Evolutionary conservation across 2,329 filamentous ascomycete species (phyloP).

Genomic region (Fusarium euwallaceae): DNA sequence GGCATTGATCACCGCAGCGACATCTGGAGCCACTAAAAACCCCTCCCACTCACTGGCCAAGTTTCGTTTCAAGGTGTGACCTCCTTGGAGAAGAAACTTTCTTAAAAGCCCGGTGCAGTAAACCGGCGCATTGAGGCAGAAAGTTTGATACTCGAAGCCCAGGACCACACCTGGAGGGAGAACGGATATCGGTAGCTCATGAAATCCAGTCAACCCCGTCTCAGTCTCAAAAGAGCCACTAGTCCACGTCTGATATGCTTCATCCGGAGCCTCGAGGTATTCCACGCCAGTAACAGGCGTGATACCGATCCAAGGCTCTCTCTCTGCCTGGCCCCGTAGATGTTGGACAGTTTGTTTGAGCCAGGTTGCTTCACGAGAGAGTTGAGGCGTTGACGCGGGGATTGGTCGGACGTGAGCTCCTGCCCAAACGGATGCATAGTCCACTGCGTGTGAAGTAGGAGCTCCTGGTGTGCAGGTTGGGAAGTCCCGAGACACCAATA

Average conservation of each 20-base stretch:
- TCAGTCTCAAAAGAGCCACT: background rate
- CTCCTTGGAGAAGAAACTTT: background rate
- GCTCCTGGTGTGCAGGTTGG: background rate
- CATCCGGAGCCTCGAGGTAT: background rate
- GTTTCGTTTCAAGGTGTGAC: background rate
- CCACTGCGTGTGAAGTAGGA: background rate
- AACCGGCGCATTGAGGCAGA: background rate
- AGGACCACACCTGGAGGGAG: background rate
- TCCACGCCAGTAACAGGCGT: background rate
- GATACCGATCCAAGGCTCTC: background rate
- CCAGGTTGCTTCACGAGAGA: background rate
- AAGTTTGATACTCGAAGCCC: background rate
- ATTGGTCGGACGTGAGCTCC: background rate
- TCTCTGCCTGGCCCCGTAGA: background rate
- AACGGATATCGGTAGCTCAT: background rate
- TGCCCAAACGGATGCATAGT: background rate
- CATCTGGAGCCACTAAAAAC: background rate
- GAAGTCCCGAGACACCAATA: background rate
- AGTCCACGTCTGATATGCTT: background rate
- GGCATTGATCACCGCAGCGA: background rate
- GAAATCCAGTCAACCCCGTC: background rate
- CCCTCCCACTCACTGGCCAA: background rate
- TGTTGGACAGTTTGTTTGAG: background rate
- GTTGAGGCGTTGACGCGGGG: background rate
- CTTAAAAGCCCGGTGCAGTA: background rate